Conservation (phyloP, 768 basidiomycete genomes). For the Pulveroboletus sp. region DNA sequence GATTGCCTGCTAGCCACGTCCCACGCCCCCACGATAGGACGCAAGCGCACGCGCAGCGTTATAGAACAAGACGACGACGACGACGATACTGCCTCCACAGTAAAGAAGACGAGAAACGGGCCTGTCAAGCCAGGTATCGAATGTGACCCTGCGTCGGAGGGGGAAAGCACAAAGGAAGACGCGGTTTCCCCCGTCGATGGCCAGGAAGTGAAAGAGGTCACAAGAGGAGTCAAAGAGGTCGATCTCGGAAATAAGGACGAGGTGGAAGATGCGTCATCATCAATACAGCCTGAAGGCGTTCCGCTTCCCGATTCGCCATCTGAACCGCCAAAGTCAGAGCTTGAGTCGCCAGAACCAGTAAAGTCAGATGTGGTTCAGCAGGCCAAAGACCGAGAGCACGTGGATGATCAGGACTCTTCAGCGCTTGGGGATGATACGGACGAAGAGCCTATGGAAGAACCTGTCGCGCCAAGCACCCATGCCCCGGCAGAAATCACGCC, state of each 20-base stretch:
- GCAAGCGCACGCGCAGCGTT: constrained; percentile 60
- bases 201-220: constrained; percentile 66
- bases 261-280: constrained; percentile 9
- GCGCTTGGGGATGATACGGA: constrained; percentile 1
- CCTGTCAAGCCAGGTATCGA: constrained; percentile 27
- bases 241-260: constrained; percentile 45
- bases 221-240: constrained; percentile 63
- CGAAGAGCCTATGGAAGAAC: constrained; percentile 4
- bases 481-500: neutral
- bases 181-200: constrained; percentile 24
- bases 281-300: constrained; percentile 29
- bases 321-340: constrained; percentile 18
- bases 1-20: constrained; percentile 52
- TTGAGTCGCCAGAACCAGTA: constrained; percentile 2
- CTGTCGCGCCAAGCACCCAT: neutral
- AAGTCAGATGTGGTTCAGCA: constrained; percentile 7
- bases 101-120: constrained; percentile 33
- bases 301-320: constrained; percentile 38
- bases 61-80: constrained; percentile 37
- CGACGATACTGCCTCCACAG: constrained; percentile 26
- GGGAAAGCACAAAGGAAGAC: constrained; percentile 7
- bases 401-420: constrained; percentile 21
- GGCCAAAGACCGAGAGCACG: constrained; percentile 9
- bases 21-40: constrained; percentile 62
- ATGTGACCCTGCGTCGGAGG: constrained; percentile 18